phyloP scores from a whole-genome alignment of 768 basidiomycete genomes.

The Hortiboletus campestris region DNA sequence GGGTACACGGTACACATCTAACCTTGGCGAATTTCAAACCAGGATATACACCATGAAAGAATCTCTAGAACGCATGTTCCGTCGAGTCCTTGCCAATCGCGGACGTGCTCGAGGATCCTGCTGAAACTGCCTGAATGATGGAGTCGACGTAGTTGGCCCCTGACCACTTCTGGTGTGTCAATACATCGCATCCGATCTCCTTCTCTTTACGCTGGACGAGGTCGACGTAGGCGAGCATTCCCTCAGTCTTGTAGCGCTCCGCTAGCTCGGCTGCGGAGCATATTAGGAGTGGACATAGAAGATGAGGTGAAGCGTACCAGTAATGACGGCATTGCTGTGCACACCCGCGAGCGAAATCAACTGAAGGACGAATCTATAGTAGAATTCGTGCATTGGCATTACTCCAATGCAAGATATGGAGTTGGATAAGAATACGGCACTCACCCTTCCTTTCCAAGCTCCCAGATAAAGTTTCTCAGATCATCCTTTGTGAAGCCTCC shows the following conservation, averaged over 20 bases:
- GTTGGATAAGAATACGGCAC: slow-evolving; percentile 10
- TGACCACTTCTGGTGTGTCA: slow-evolving; percentile 96
- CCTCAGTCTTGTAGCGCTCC: slow-evolving; percentile 75
- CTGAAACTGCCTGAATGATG: slow-evolving; percentile 79
- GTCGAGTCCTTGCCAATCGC: slow-evolving; percentile 86
- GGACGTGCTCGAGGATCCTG: slow-evolving; percentile 86
- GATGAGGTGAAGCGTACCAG: slow-evolving; percentile 46
- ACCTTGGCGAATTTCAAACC: neutral
- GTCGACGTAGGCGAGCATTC: slow-evolving; percentile 91
- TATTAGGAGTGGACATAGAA: slow-evolving; percentile 3
- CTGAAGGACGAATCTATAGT: slow-evolving; percentile 78
- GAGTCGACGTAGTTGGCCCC: slow-evolving; percentile 90
- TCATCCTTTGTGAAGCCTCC: slow-evolving; percentile 76
- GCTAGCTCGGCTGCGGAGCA: slow-evolving; percentile 66
- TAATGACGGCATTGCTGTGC: slow-evolving; percentile 77
- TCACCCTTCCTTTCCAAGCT: slow-evolving; percentile 84
- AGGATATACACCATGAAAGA: neutral
- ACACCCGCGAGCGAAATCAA: slow-evolving; percentile 88
- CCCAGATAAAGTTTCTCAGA: slow-evolving; percentile 86
- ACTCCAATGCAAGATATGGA: neutral
- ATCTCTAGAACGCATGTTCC: slow-evolving; percentile 70
- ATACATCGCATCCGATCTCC: slow-evolving; percentile 83
- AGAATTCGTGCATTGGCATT: slow-evolving; percentile 4
- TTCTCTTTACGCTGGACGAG: slow-evolving; percentile 86
- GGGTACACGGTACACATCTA: slow-evolving; percentile 1